These are phyloP conservation scores for Phaffia rhodozyma DNA, from an alignment of 1,284 basidiomycete species.

Conservation along the genomic window DNA sequence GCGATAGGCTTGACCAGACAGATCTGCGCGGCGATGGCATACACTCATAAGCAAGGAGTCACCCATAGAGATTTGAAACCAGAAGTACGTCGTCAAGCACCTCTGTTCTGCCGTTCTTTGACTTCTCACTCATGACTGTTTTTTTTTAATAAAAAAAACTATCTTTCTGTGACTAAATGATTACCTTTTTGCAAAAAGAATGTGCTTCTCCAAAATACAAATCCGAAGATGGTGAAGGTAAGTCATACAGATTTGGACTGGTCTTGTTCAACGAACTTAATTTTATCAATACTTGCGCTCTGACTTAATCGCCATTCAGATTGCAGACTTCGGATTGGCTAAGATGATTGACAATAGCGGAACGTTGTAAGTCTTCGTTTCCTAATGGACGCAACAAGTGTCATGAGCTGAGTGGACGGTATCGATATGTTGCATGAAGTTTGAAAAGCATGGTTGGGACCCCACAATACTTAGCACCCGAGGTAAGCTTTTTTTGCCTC, in stretches of 20 bases:
- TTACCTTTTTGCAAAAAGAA: slow-evolving; percentile 25
- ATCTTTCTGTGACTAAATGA: slow-evolving; percentile 11
- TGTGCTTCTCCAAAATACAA: slow-evolving; percentile 29
- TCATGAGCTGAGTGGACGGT: background rate
- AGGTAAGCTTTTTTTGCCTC: slow-evolving; percentile 16
- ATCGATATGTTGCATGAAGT: slow-evolving; percentile 14
- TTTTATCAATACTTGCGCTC: slow-evolving; percentile 43
- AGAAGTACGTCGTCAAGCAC: slow-evolving; percentile 41
- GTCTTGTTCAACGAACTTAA: slow-evolving; percentile 42
- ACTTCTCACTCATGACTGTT: background rate
- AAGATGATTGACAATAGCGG: slow-evolving; percentile 56
- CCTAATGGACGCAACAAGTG: background rate
- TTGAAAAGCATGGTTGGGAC: slow-evolving; percentile 37
- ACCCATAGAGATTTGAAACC: slow-evolving; percentile 88
- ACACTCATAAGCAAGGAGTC: slow-evolving; percentile 35
- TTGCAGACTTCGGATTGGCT: slow-evolving; percentile 87
- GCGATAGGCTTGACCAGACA: slow-evolving; percentile 30
- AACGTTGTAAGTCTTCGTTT: slow-evolving; percentile 17
- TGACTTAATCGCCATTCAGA: slow-evolving; percentile 54
- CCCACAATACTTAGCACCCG: slow-evolving; percentile 35
- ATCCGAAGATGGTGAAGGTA: slow-evolving; percentile 25
- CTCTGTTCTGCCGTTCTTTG: background rate
- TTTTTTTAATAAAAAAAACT: too few relatives aligned
- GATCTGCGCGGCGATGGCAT: slow-evolving; percentile 35
- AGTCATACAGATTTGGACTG: background rate